These are phyloP conservation scores for Lumnitzera racemosa DNA, from an alignment of 345 rosid species.

Conservation along the genomic window DNA sequence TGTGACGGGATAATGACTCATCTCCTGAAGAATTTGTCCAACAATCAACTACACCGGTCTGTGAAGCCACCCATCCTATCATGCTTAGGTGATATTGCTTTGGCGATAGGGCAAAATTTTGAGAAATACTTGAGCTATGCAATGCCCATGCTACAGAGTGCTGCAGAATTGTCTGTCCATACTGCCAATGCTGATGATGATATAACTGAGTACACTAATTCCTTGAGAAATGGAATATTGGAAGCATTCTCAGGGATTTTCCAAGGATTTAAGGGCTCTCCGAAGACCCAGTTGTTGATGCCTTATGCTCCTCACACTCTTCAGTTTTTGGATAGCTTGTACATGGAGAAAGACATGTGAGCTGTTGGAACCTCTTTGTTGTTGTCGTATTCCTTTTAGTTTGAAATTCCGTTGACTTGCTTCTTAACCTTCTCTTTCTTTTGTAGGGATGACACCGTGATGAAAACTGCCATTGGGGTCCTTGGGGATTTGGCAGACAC, in stretches of 20 bases:
- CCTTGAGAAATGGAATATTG: constrained; percentile 75
- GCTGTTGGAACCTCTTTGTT: neutral
- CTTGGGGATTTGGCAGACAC: constrained; percentile 95
- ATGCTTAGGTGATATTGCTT: constrained; percentile 88
- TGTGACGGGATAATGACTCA: constrained; percentile 85
- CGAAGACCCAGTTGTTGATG: constrained; percentile 68
- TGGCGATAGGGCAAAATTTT: constrained; percentile 75
- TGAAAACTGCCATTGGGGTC: constrained; percentile 84
- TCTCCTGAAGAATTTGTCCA: constrained; percentile 64
- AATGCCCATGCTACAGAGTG: constrained; percentile 74
- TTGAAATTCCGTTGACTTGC: constrained; percentile 1
- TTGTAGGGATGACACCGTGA: constrained; percentile 76
- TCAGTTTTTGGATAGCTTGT: constrained; percentile 67
- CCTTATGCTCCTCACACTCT: constrained; percentile 79
- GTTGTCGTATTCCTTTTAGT: neutral
- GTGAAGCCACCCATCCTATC: constrained; percentile 95
- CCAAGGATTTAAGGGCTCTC: constrained; percentile 72
- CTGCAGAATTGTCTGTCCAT: constrained; percentile 69
- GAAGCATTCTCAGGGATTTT: constrained; percentile 94
- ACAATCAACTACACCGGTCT: constrained; percentile 72
- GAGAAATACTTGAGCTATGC: constrained; percentile 59
- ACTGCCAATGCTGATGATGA: constrained; percentile 69
- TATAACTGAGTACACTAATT: constrained; percentile 74
- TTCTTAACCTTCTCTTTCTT: neutral
- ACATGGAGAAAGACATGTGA: constrained; percentile 66